Conservation (phyloP, 441 rosid species). For the Mallotus japonicus region DNA sequence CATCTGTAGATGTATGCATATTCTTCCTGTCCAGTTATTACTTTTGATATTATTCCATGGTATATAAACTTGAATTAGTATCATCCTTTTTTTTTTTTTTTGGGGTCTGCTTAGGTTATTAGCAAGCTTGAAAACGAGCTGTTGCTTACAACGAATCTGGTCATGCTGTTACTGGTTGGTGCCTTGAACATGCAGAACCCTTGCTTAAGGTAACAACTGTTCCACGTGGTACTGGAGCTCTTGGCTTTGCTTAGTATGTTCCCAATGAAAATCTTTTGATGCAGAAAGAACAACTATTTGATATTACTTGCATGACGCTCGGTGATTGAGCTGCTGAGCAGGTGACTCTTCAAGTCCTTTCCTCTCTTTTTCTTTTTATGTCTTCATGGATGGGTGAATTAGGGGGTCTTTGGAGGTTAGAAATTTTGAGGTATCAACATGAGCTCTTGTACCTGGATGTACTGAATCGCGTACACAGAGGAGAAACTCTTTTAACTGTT, state of each 20-base stretch:
- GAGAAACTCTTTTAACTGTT: not conserved
- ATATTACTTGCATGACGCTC: slow-evolving; percentile 65
- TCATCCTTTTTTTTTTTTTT: not conserved
- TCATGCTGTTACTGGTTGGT: slow-evolving; percentile 74
- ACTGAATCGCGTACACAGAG: no score
- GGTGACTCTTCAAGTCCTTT: slow-evolving; percentile 31
- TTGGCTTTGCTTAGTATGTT: slow-evolving; percentile 70
- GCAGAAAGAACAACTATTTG: slow-evolving; percentile 72
- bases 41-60: not conserved
- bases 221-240: slow-evolving; percentile 67
- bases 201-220: slow-evolving; percentile 71
- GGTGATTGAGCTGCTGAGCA: slow-evolving; percentile 71
- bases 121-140: slow-evolving; percentile 59
- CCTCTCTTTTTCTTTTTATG: slow-evolving; percentile 6
- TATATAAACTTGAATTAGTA: not conserved
- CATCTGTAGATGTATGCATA: not conserved
- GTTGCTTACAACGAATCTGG: slow-evolving; percentile 80
- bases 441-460: not conserved
- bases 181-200: slow-evolving; percentile 66
- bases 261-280: slow-evolving; percentile 61
- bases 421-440: not conserved
- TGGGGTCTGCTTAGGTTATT: slow-evolving; percentile 45
- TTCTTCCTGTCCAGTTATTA: not conserved
- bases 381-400: not conserved
- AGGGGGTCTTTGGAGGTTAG: not conserved